Percentiles rank a stretch among this genome's conserved stretches.
These are phyloP conservation scores for Phyllosticta paracitricarpa DNA, from an alignment of 2,329 filamentous ascomycete species.

Conservation along the genomic window DNA sequence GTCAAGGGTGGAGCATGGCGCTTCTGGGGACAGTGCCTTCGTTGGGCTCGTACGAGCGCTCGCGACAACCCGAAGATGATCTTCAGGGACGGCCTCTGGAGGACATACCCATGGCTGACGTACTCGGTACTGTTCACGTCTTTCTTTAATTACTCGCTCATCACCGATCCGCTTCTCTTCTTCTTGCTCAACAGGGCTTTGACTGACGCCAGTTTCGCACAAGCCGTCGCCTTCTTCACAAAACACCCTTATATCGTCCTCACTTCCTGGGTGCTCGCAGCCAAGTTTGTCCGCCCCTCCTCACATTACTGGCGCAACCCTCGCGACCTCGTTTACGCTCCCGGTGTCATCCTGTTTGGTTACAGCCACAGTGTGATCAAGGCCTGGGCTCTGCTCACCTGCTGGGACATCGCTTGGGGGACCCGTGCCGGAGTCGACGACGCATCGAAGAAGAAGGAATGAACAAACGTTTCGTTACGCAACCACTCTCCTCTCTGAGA, in stretches of 20 bases:
- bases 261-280: constrained; percentile 40
- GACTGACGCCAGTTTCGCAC: constrained; percentile 6
- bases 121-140: constrained; percentile 48
- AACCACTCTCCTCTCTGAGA: too few species aligned
- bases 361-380: constrained; percentile 52
- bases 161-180: constrained; percentile 41
- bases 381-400: constrained; percentile 44
- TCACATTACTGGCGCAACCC: constrained; percentile 45
- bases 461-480: too few species aligned
- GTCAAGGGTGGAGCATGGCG: constrained; percentile 12
- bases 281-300: constrained; percentile 49
- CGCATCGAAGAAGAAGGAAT: not conserved
- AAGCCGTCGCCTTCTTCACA: constrained; percentile 11
- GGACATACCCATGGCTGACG: constrained; percentile 40
- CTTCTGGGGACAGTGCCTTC: constrained; percentile 17
- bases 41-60: constrained; percentile 15
- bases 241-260: constrained; percentile 17
- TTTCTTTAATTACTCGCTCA: constrained; percentile 46
- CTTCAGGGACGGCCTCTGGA: constrained; percentile 32
- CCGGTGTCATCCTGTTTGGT: constrained; percentile 43
- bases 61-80: constrained; percentile 13
- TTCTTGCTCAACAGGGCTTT: constrained; percentile 20
- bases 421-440: constrained; percentile 7
- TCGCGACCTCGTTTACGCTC: constrained; percentile 41
- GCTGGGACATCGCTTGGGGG: constrained; percentile 14